phyloP scores from a whole-genome alignment of 768 basidiomycete genomes.

The Russula virescens region DNA sequence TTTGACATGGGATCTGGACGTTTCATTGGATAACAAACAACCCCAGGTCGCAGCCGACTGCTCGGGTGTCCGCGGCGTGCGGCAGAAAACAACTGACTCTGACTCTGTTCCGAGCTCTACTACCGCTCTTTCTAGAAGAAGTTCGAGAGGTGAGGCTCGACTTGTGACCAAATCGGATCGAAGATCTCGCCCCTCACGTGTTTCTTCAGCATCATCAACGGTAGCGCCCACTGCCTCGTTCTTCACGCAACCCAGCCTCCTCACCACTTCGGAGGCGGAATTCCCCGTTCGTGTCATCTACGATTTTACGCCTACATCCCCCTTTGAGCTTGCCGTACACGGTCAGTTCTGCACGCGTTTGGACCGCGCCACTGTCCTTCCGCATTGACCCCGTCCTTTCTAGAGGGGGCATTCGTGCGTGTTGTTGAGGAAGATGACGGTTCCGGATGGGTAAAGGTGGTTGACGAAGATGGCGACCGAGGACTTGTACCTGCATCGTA shows the following conservation, averaged over 20 bases:
- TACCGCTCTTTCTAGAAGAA: conserved; percentile 33
- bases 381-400: not conserved
- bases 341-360: conserved; percentile 37
- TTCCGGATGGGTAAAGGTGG: conserved; percentile 81
- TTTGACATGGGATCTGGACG: not conserved
- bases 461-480: conserved; percentile 47
- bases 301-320: conserved; percentile 67
- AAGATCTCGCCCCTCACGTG: conserved; percentile 21
- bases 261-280: conserved; percentile 38
- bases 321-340: conserved; percentile 66
- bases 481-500: conserved; percentile 87
- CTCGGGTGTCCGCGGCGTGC: conserved; percentile 30
- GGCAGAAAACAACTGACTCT: conserved; percentile 23
- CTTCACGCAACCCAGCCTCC: conserved; percentile 40
- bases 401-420: conserved; percentile 60
- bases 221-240: conserved; percentile 49
- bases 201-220: conserved; percentile 18
- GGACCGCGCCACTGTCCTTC: not conserved
- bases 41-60: conserved; percentile 72
- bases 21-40: conserved; percentile 7
- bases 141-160: conserved; percentile 26
- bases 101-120: conserved; percentile 29
- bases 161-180: conserved; percentile 12
- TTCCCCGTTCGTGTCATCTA: conserved; percentile 58
- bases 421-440: conserved; percentile 79